A percentile compares a stretch with the other conserved stretches of the same genome.
Conservation (phyloP, 805 yeast genomes). For the Pichia eremophila region DNA sequence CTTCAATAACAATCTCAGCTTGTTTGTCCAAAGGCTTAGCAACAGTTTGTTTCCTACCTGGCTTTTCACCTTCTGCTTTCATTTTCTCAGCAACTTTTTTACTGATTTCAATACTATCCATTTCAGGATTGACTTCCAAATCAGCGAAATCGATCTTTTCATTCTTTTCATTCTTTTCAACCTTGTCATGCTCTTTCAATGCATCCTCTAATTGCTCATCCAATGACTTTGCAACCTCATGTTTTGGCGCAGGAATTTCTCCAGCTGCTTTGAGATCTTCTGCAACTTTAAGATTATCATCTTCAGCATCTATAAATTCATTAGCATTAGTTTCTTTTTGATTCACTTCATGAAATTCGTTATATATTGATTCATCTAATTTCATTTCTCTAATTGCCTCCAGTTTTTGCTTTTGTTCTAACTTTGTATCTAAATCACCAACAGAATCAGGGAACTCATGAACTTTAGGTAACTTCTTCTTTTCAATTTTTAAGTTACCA, state of each 20-base stretch:
- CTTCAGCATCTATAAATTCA: not conserved
- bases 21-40: constrained; percentile 23
- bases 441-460: not conserved
- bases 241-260: constrained; percentile 8
- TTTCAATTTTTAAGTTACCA: not conserved
- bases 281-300: constrained; percentile 2
- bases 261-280: constrained; percentile 3
- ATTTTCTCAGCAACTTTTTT: constrained; percentile 18
- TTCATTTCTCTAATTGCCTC: constrained; percentile 1
- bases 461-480: not conserved
- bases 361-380: not conserved
- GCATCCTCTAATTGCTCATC: constrained; percentile 18
- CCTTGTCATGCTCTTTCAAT: not conserved
- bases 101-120: constrained; percentile 9
- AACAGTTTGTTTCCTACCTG: constrained; percentile 18
- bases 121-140: not conserved
- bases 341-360: not conserved
- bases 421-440: not conserved
- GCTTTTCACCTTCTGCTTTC: constrained; percentile 17
- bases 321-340: not conserved
- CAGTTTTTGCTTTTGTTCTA: not conserved
- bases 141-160: not conserved
- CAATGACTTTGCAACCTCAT: constrained; percentile 20
- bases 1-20: constrained; percentile 12
- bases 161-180: not conserved